Evolutionary conservation across 2,329 filamentous ascomycete species (phyloP), one percentile per base, ranked within the genome.

Genomic region (Fusarium chlamydosporum): DNA sequence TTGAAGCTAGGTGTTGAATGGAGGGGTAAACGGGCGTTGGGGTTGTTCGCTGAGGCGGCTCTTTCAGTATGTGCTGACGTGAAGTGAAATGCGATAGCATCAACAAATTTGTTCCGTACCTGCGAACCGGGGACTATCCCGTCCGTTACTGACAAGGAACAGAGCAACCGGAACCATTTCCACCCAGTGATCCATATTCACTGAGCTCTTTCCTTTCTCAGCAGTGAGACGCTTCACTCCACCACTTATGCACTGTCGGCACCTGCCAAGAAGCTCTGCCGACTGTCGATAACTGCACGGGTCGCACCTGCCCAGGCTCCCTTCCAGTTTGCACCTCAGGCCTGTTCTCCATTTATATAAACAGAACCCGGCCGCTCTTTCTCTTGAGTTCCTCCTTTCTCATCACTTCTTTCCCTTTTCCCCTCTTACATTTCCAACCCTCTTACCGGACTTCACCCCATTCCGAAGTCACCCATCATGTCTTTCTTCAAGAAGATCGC

Each of bases 401-500:
- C 54, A 56, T 58, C 48, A 56, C 34, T 12, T 52, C 47, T 54
- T 52, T 52, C 42, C 29, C 43, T 29, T 40, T 40, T 52, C 23
- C 13, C 41, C n/a, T 40, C 54, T 27, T n/a, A 40, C 46, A 38
- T 52, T 53, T 42, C n/a, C 29, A 27, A 16, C 34, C 41, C 18
- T 37, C 16, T 43, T 9, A 20, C 6, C 46, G 48, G 56, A 58
- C 53, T 68, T 54, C 47, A 38, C 47, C 40, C 42, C 20, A 51
- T 57, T 50, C 47, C 53, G 63, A 48, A 61, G 64, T 56, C 64
- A 43, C 34, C 35, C 57, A 61, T 41, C 54, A 83, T 83, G 81
- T 83, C 81, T 35, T 83, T 83, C 72, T 79, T 82, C 73, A 80
- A 79, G 66, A 82, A 82, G 70, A 70, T 83, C 47, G 76, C 78